Evolutionary conservation across 2,329 filamentous ascomycete species (phyloP).

Genomic region (Aspergillus sergii): DNA sequence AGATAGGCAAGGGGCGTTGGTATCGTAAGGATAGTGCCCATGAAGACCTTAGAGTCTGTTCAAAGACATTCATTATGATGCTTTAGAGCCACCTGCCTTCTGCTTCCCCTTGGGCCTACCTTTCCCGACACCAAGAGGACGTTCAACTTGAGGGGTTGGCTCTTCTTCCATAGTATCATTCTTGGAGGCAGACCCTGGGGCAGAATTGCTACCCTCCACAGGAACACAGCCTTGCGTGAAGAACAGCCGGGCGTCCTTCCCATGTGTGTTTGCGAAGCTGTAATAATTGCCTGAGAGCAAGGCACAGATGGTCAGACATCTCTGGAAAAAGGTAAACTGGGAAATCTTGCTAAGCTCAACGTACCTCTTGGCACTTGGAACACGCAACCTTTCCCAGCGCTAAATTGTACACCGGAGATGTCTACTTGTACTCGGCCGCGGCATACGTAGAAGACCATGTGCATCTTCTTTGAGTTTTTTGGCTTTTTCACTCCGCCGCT

Average conservation of each 20-base stretch:
- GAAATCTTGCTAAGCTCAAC: constrained; percentile 34
- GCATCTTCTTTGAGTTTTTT: constrained; percentile 94
- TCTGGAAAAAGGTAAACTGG: background rate
- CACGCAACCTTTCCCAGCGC: constrained; percentile 82
- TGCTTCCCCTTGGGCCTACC: constrained; percentile 39
- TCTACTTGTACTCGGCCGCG: constrained; percentile 79
- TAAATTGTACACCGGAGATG: constrained; percentile 63
- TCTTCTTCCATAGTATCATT: constrained; percentile 27
- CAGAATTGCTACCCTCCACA: constrained; percentile 31
- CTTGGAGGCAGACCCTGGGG: constrained; percentile 27
- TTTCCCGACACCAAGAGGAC: constrained; percentile 22
- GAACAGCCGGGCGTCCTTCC: constrained; percentile 75
- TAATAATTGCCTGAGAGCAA: constrained; percentile 78
- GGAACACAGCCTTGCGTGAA: constrained; percentile 84
- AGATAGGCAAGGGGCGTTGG: background rate
- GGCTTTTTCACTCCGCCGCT: constrained; percentile 79
- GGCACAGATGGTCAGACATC: background rate
- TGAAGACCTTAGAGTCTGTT: background rate
- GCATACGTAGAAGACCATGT: constrained; percentile 94
- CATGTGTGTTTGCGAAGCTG: constrained; percentile 79
- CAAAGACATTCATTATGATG: background rate
- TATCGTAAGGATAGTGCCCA: constrained; percentile 1
- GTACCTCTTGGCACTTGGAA: constrained; percentile 95
- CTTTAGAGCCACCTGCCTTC: constrained; percentile 23
- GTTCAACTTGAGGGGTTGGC: constrained; percentile 17